Base-by-base conservation (phyloP, 345 rosid species). In the Salix purpurea region DNA sequence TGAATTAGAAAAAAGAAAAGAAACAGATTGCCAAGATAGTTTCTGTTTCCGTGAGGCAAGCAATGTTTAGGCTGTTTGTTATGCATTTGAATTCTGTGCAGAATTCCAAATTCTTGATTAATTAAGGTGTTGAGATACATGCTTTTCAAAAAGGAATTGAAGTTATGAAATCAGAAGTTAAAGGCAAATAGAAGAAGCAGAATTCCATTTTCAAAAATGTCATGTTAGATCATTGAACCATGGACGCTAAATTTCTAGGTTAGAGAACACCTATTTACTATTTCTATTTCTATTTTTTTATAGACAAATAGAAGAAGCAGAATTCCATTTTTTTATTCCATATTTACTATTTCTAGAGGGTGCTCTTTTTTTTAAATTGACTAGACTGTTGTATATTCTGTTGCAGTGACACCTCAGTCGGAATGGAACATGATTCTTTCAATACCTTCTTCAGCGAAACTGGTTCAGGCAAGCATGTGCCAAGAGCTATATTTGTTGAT, bases 391-490 rank as follows among this genome's bases (percentile, higher is more conserved):
- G 6, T n/a, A 52, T 40, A 42, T 75, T 72, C 69, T 61, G 54
- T 74, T 80, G 81, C 88, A 91, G 97, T 83, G 95, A 92, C 82
- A 86, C 87, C 75, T 60, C 91, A 7, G 61, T 87, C 11, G 95
- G 92, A 37, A 78, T 62, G 56, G 91, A 84, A 23, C 84, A 84
- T 13, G 97, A 91, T 85, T 94, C 96, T 65, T 93, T 93, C 78
- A 93, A 93, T 76, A 93, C 97, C 46, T 91, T 93, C 96, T 91
- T 93, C 79, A 93, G 96, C 16, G 96, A 93, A 89, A 93, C 96
- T n/a, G 91, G 96, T 69, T 88, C 93, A 18, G 96, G 97, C 8
- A 88, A 91, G 81, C 96, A 93, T 79, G 97, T 93, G 28, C 97
- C 97, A 24, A 90, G 96, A 80, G 97, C 94, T 65, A 81, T 93